These are phyloP conservation scores for Corymbia calophylla DNA, from an alignment of 441 rosid genomes.

Conservation along the genomic window DNA sequence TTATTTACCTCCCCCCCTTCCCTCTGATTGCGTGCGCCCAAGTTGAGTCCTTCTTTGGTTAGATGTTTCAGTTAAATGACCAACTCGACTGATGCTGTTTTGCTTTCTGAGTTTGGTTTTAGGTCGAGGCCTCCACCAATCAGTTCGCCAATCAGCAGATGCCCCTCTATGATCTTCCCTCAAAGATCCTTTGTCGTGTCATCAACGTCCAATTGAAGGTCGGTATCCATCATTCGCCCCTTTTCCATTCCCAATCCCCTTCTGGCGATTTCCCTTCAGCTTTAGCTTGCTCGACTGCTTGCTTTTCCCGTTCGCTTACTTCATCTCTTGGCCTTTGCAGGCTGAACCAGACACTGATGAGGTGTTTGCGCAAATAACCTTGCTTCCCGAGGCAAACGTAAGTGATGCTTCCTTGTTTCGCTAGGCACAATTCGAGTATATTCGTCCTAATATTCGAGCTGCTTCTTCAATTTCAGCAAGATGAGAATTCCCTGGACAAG, in stretches of 20 bases:
- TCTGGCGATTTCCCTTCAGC: neutral
- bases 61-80: neutral
- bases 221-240: neutral
- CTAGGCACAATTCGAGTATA: neutral
- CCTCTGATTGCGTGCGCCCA: neutral
- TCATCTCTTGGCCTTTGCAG: neutral
- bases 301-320: neutral
- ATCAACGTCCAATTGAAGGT: slow-evolving; percentile 67
- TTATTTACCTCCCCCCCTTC: neutral
- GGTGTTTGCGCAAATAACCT: neutral
- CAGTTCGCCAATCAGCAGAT: neutral
- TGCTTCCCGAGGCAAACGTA: neutral
- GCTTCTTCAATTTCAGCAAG: neutral
- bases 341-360: neutral
- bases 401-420: neutral
- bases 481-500: neutral
- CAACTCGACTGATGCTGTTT: neutral
- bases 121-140: neutral
- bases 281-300: neutral
- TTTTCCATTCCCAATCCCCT: neutral
- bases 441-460: neutral
- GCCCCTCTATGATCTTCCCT: neutral
- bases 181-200: neutral
- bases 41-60: neutral
- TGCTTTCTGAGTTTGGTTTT: neutral